Base-by-base conservation (phyloP, 2,329 filamentous ascomycete species). In the Penicillium polonicum region DNA sequence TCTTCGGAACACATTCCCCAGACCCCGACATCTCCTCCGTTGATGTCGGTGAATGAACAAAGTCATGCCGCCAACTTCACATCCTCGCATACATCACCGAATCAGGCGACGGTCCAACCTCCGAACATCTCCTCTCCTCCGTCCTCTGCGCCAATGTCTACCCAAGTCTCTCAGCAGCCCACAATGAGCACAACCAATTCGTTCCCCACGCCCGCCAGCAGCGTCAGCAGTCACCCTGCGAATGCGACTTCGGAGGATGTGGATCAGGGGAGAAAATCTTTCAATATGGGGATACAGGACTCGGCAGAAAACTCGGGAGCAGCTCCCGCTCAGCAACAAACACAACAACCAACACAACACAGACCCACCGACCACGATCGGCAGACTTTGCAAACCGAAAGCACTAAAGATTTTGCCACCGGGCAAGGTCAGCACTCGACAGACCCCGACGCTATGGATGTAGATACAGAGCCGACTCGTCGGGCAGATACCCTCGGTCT, bases 41-140 rank as follows among this genome's bases (percentile, higher is more conserved):
- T 78, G 73, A 80, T 80, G 78, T 79, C 78, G 74, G 75, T 78
- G 70, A 76, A 75, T 67, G 73, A 77, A 68, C 75, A 75, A 69
- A 79, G 74, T 66, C 75, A 80, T 80, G 78, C 74, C 72, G 73
- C 76, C 67, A 71, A 72, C 65, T 74, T 77, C 69, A 69, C 72
- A 70, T 72, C 76, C 66, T 70, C 73, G 68, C 76, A 79, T 69
- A 70, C 75, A 68, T 78, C 77, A 70, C 74, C 77, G 62, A 73
- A 74, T 65, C 72, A 78, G 72, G 70, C 74, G 69, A 74, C 72
- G 64, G 70, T 71, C 67, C 75, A 75, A 70, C 67, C 71, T 64
- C 68, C 72, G 58, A 70, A 73, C 60, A 66, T 73, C 59, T 74
- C 75, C 46, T 77, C 76, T 49, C 74, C 74, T 51, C 73, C 75